Percentiles rank a stretch among this genome's conserved stretches.
Conservation (phyloP, 768 basidiomycete genomes). For the Daedaleopsis nitida region DNA sequence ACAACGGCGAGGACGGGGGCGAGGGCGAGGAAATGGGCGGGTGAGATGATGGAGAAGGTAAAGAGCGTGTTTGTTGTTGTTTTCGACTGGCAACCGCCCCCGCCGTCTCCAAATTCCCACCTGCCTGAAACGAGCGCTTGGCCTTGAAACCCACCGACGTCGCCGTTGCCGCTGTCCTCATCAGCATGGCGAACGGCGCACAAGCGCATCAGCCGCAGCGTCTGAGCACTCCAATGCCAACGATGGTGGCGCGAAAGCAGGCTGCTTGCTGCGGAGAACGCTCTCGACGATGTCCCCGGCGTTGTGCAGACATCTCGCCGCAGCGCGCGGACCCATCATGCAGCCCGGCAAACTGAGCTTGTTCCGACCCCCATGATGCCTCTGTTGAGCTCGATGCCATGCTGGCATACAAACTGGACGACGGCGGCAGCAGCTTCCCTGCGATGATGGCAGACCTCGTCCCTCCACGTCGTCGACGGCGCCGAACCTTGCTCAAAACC, state of each 20-base stretch:
- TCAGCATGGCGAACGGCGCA: not conserved
- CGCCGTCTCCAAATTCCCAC: constrained; percentile 6
- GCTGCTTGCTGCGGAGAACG: no score
- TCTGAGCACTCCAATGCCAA: no score
- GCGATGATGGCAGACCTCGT: constrained; percentile 5
- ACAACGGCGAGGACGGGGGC: constrained; percentile 15
- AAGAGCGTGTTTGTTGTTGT: constrained; percentile 29
- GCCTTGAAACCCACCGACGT: not conserved
- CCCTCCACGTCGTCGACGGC: not conserved
- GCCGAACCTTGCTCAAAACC: no score
- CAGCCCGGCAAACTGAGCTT: not conserved
- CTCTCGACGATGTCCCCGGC: not conserved
- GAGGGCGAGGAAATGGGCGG: constrained; percentile 9
- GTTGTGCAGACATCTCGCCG: not conserved
- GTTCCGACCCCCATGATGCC: not conserved
- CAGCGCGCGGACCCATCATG: not conserved
- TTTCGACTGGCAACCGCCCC: constrained; percentile 16
- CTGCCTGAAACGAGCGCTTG: no score
- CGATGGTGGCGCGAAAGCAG: no score
- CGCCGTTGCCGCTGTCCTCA: not conserved
- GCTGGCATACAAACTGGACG: not conserved
- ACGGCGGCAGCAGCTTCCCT: not conserved
- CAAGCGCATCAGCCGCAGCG: not conserved
- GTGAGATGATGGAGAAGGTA: constrained; percentile 23
- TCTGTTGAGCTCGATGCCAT: no score